These are phyloP conservation scores for Blastobotrys parvus DNA, from an alignment of 805 yeast species.

Conservation along the genomic window DNA sequence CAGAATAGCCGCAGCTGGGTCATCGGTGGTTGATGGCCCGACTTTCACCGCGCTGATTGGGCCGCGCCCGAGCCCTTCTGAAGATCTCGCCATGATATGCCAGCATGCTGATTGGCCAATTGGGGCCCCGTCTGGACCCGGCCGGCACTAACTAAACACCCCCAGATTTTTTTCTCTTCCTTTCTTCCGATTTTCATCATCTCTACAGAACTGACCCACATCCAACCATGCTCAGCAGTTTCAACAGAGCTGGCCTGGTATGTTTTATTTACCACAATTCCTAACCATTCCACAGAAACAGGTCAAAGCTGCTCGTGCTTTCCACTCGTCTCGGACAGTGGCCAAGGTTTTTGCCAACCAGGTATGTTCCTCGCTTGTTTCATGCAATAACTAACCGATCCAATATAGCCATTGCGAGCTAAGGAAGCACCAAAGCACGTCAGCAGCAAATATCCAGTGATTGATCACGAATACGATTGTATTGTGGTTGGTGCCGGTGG, in stretches of 20 bases:
- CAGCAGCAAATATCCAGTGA: conserved; percentile 73
- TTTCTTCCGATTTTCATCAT: background rate
- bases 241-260: conserved; percentile 10
- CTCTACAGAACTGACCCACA: background rate
- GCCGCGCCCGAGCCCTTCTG: no score
- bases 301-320: conserved; percentile 11
- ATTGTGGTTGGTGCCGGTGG: conserved; percentile 99
- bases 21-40: no score
- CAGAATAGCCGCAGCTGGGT: no score
- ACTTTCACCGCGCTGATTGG: no score
- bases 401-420: conserved; percentile 27
- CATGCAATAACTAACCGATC: background rate
- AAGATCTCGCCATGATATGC: no score
- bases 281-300: background rate
- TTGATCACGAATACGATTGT: conserved; percentile 98
- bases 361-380: background rate
- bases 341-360: conserved; percentile 27
- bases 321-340: conserved; percentile 25
- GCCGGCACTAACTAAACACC: background rate
- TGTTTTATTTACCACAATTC: background rate
- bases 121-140: no score
- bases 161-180: background rate
- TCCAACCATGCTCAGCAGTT: conserved; percentile 9
- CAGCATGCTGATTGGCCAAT: conserved; percentile 7
- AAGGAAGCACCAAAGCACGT: conserved; percentile 44